A percentile compares a stretch with the other conserved stretches of the same genome.
Evolutionary conservation across 306 rosid species (phyloP).

Genomic region (Fagus crenata): DNA sequence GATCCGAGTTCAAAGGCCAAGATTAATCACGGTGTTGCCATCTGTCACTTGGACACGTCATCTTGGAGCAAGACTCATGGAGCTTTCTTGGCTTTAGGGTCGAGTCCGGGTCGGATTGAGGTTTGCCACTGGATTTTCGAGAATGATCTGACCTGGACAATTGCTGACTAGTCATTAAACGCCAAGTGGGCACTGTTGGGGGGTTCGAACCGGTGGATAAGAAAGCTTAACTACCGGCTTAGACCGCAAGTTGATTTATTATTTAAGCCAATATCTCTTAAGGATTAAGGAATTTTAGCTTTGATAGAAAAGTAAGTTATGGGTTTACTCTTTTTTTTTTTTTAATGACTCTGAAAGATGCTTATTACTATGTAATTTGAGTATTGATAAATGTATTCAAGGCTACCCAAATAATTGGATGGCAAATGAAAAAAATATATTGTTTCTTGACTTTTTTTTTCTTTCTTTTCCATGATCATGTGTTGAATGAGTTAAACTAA

Average conservation of each 20-base stretch:
- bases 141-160: slow-evolving; percentile 88
- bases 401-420: slow-evolving; percentile 37
- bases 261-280: slow-evolving; percentile 15
- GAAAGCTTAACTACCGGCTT: slow-evolving; percentile 47
- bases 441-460: neutral
- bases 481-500: too few species aligned
- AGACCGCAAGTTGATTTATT: slow-evolving; percentile 25
- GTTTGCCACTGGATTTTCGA: slow-evolving; percentile 97
- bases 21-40: slow-evolving; percentile 79
- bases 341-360: neutral
- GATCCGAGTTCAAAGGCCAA: slow-evolving; percentile 59
- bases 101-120: slow-evolving; percentile 84
- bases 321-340: neutral
- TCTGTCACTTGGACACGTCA: slow-evolving; percentile 89
- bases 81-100: slow-evolving; percentile 73
- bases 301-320: slow-evolving; percentile 27
- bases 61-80: slow-evolving; percentile 91
- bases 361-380: slow-evolving; percentile 15
- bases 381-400: slow-evolving; percentile 28
- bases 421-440: slow-evolving; percentile 20
- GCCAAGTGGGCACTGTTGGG: neutral
- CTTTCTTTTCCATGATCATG: neutral
- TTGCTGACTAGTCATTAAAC: slow-evolving; percentile 49
- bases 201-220: slow-evolving; percentile 42
- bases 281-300: slow-evolving; percentile 1